These are phyloP conservation scores for Thalassiosira allenii DNA, from an alignment of 352 stramenopile species.

Conservation along the genomic window DNA sequence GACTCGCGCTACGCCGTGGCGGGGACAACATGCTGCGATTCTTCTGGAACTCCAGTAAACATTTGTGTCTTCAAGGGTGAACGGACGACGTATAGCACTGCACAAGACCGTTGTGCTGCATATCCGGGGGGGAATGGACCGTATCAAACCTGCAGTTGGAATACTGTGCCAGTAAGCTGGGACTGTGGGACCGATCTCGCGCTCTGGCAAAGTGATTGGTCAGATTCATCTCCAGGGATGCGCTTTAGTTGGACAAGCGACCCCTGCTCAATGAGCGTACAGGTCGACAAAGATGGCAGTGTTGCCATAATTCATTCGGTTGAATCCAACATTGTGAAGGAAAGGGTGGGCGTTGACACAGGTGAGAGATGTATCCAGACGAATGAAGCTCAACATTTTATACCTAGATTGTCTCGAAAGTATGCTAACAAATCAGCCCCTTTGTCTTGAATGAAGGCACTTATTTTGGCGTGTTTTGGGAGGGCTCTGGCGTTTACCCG, in stretches of 20 bases:
- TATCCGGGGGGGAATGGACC: conserved; percentile 37
- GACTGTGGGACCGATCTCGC: conserved; percentile 45
- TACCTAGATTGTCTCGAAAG: too few relatives aligned
- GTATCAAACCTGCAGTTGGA: conserved; percentile 50
- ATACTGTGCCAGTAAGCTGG: conserved; percentile 36
- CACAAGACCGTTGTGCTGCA: conserved; percentile 32
- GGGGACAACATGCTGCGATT: conserved; percentile 48
- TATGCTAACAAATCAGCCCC: too few relatives aligned
- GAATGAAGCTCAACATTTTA: too few relatives aligned
- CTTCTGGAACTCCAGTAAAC: conserved; percentile 17
- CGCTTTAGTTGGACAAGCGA: conserved; percentile 57
- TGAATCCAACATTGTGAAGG: conserved; percentile 34
- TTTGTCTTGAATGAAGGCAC: too few relatives aligned
- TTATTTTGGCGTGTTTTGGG: conserved; percentile 59
- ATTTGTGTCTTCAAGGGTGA: conserved; percentile 63
- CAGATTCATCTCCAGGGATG: conserved; percentile 38
- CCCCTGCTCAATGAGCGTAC: conserved; percentile 33
- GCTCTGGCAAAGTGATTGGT: conserved; percentile 36
- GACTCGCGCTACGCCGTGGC: conserved; percentile 3
- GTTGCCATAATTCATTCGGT: conserved; percentile 59
- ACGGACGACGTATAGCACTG: conserved; percentile 34
- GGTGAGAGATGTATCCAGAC: too few relatives aligned
- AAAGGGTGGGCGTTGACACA: conserved; percentile 35
- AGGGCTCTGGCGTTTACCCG: conserved; percentile 32
- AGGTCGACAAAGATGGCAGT: conserved; percentile 52